These are phyloP conservation scores for Hypholoma sublateritium DNA, from an alignment of 768 basidiomycete genomes.

Conservation along the genomic window DNA sequence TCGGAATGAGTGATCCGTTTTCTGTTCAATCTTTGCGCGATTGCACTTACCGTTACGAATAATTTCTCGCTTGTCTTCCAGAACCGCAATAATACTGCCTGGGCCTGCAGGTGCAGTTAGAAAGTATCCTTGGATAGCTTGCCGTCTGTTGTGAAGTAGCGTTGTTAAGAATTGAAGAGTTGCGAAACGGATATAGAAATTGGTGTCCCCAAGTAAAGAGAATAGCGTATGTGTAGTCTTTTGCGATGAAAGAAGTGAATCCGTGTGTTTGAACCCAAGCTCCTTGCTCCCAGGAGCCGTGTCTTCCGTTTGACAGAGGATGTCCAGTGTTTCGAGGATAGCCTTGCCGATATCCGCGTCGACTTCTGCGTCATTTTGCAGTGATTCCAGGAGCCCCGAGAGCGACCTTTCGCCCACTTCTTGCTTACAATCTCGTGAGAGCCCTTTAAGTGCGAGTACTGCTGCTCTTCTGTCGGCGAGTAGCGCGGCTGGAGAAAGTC, in stretches of 20 bases:
- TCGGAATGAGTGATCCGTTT: neutral
- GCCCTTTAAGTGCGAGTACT: conserved; percentile 90
- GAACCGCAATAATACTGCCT: conserved; percentile 64
- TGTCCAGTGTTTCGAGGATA: conserved; percentile 82
- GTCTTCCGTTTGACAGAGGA: conserved; percentile 82
- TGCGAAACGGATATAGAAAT: conserved; percentile 85
- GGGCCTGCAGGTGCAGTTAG: conserved; percentile 81
- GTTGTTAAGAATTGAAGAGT: conserved; percentile 80
- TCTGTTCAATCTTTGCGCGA: neutral
- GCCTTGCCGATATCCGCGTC: conserved; percentile 94
- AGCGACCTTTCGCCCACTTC: conserved; percentile 84
- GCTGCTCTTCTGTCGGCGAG: conserved; percentile 92
- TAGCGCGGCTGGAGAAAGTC: conserved; percentile 86
- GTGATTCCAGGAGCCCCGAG: conserved; percentile 72
- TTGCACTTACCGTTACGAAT: conserved; percentile 70
- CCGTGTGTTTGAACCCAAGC: conserved; percentile 82
- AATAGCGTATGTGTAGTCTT: conserved; percentile 76
- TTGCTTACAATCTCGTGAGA: conserved; percentile 86
- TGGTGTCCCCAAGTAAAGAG: conserved; percentile 66
- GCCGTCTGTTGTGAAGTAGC: conserved; percentile 79
- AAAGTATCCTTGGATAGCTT: conserved; percentile 87
- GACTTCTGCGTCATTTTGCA: conserved; percentile 85
- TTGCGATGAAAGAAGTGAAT: conserved; percentile 71
- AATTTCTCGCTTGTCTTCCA: conserved; percentile 88
- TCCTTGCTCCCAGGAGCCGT: conserved; percentile 48